phyloP scores from a whole-genome alignment of 768 basidiomycete genomes.

The Calocybe gangraenosa region DNA sequence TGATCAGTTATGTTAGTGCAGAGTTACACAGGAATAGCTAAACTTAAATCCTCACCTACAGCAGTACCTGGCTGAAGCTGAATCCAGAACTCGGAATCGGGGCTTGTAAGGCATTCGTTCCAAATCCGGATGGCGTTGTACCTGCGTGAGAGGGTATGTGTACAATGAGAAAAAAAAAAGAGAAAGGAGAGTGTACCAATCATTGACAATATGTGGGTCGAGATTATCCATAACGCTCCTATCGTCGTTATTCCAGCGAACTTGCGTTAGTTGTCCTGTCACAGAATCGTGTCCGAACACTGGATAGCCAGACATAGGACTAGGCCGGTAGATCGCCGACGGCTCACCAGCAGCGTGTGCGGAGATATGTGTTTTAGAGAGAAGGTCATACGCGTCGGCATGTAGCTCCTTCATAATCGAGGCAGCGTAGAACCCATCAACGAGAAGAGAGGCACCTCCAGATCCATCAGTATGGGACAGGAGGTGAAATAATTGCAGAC shows the following conservation, averaged over 20 bases:
- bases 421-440: conserved; percentile 94
- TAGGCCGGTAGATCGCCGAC: conserved; percentile 50
- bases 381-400: conserved; percentile 64
- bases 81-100: conserved; percentile 90
- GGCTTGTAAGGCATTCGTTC: conserved; percentile 68
- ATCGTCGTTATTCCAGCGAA: conserved; percentile 96
- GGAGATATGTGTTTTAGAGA: conserved; percentile 66
- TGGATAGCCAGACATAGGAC: conserved; percentile 59
- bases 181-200: conserved; percentile 28
- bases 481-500: conserved; percentile 94
- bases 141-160: conserved; percentile 29
- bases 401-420: conserved; percentile 69
- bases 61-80: conserved; percentile 86
- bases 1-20: conserved; percentile 20
- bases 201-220: conserved; percentile 61
- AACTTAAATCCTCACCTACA: conserved; percentile 50
- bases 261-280: conserved; percentile 62
- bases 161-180: background rate
- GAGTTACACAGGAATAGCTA: background rate
- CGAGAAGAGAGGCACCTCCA: conserved; percentile 88
- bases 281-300: conserved; percentile 62
- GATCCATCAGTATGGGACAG: conserved; percentile 76
- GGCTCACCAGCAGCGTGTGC: conserved; percentile 88
- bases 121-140: conserved; percentile 80
- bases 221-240: conserved; percentile 73